Evolutionary conservation across 2,329 filamentous ascomycete genomes (phyloP).

Genomic region (Passalora sequoiae): DNA sequence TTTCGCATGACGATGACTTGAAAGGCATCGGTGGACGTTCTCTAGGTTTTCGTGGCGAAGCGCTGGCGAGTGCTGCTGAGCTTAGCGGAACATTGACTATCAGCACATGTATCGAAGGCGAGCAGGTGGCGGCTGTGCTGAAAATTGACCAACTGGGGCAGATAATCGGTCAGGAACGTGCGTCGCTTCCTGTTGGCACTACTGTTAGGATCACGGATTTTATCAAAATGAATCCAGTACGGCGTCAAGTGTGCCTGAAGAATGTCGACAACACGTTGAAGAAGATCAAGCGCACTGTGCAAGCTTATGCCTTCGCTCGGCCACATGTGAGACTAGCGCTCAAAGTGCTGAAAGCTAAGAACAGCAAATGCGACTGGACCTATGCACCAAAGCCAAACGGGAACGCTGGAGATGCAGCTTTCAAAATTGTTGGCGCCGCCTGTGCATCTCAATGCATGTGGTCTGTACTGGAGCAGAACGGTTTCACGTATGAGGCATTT

Average conservation of each 20-base stretch:
- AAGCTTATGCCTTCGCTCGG: constrained; percentile 62
- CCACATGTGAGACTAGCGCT: constrained; percentile 58
- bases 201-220: constrained; percentile 58
- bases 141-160: constrained; percentile 49
- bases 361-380: constrained; percentile 52
- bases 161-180: constrained; percentile 36
- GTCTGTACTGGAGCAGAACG: constrained; percentile 33
- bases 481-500: constrained; percentile 53
- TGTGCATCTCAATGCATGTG: constrained; percentile 52
- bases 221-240: constrained; percentile 58
- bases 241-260: constrained; percentile 55
- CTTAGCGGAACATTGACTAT: constrained; percentile 54
- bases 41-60: constrained; percentile 73
- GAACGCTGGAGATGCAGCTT: constrained; percentile 53
- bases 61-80: constrained; percentile 60
- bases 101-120: constrained; percentile 59
- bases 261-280: constrained; percentile 53
- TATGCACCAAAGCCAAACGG: constrained; percentile 55
- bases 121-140: constrained; percentile 53
- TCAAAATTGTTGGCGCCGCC: constrained; percentile 57
- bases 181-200: constrained; percentile 62
- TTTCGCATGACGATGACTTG: constrained; percentile 60
- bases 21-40: constrained; percentile 51
- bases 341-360: constrained; percentile 52
- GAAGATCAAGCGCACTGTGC: constrained; percentile 57